Base-by-base conservation (phyloP, 176 grass and related monocot species). In the Elymus sibiricus region DNA sequence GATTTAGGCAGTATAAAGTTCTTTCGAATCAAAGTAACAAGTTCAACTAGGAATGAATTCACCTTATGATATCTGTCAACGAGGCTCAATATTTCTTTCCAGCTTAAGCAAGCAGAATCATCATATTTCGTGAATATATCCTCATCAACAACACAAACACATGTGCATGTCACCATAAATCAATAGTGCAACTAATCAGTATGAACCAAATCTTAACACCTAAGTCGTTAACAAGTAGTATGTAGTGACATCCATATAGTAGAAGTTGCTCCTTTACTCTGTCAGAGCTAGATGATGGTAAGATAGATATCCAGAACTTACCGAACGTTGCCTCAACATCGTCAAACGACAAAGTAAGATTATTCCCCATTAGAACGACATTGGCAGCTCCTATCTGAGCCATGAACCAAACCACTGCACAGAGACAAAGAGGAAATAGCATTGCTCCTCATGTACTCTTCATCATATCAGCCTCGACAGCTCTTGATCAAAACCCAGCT, bases 341-440 rank as follows among this genome's bases (percentile, higher is more conserved):
- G 10, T 95, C 81, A 7, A 93, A 91, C 5, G 89, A 91, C 11
- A 88, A 49, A 44, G 94, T 91, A 61, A 93, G 76, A 64, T 95
- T 95, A 79, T 72, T 88, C 68, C 91, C 91, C 91, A 95, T 91
- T 24, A 95, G 81, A 78, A 95, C 94, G 29, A 95, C 89, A 89
- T 89, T 95, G 32, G 94, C 87, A 90, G 86, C 80, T 87, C 61
- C 94, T 78, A 84, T 58, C 37, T 77, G 78, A 81, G 83, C 78
- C 84, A 91, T 87, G 51, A 93, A 55, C 53, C 35, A 91, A 47
- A 89, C 25, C 38, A 83, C 77, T 14, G 15, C 75, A 80, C 29
- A 87, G 22, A 92, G 82, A 61, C 40, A 79, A 16, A 67, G 51
- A 42, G 70, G 64, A 37, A 40, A 81, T 74, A 44, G 21, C 34